phyloP scores from a whole-genome alignment of 805 yeast species.

The Teunomyces atbi region DNA sequence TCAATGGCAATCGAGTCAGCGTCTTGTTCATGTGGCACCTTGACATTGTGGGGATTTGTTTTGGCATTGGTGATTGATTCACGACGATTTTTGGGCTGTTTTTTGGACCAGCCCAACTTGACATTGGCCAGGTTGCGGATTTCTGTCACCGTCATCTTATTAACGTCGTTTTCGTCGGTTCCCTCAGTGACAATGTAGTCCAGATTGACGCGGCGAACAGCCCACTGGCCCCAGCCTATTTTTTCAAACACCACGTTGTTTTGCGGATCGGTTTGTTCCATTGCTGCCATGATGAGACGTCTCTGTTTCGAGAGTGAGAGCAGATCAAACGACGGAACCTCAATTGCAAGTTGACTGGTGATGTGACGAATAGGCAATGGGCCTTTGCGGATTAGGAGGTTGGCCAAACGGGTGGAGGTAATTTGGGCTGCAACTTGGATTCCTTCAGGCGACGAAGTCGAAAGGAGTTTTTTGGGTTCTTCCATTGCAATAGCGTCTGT shows the following conservation, averaged over 20 bases:
- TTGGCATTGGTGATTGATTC: slow-evolving; percentile 51
- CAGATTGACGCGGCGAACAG: slow-evolving; percentile 56
- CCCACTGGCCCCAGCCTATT: slow-evolving; percentile 99
- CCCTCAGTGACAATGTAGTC: slow-evolving; percentile 50
- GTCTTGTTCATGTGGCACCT: slow-evolving; percentile 42
- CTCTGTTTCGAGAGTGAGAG: slow-evolving; percentile 85
- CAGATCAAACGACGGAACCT: slow-evolving; percentile 76
- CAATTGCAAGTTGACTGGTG: slow-evolving; percentile 70
- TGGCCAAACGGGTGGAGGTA: slow-evolving; percentile 75
- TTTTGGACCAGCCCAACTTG: slow-evolving; percentile 42
- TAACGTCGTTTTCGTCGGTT: slow-evolving; percentile 16
- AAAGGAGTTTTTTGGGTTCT: slow-evolving; percentile 32
- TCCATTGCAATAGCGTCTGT: neutral
- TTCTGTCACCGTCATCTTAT: slow-evolving; percentile 28
- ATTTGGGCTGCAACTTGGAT: slow-evolving; percentile 83
- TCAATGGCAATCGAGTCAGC: slow-evolving; percentile 20
- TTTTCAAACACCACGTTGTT: slow-evolving; percentile 78
- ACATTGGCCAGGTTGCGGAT: slow-evolving; percentile 31
- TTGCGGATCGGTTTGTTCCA: slow-evolving; percentile 66
- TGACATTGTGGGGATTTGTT: slow-evolving; percentile 45
- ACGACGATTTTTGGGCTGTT: slow-evolving; percentile 33
- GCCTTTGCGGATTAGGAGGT: slow-evolving; percentile 67
- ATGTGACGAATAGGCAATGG: slow-evolving; percentile 90
- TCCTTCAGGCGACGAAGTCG: slow-evolving; percentile 85
- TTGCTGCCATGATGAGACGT: slow-evolving; percentile 82